These are phyloP conservation scores for Ganoderma lucidum DNA, from an alignment of 1,284 basidiomycete genomes.

Conservation along the genomic window DNA sequence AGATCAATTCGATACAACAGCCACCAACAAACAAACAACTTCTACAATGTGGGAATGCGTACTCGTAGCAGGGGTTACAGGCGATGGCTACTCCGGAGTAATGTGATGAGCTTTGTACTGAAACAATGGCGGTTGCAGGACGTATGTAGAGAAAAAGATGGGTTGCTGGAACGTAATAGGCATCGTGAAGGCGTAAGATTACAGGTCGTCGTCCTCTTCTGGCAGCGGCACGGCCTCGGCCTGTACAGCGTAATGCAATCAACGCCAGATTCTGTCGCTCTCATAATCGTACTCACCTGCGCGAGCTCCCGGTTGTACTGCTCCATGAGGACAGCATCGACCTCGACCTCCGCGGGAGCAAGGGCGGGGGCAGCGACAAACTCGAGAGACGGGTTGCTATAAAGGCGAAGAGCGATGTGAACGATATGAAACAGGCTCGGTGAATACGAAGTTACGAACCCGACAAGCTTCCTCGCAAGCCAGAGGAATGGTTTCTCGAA, in stretches of 20 bases:
- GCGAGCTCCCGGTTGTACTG: constrained; percentile 88
- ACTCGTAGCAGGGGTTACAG: constrained; percentile 22
- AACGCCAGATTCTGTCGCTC: neutral
- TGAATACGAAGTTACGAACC: constrained; percentile 59
- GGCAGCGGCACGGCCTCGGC: constrained; percentile 80
- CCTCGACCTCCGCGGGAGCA: constrained; percentile 91
- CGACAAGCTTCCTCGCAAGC: constrained; percentile 98
- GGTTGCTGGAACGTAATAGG: constrained; percentile 22
- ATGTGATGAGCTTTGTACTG: constrained; percentile 38
- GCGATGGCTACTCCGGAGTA: constrained; percentile 27
- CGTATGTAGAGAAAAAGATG: constrained; percentile 36
- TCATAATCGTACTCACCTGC: constrained; percentile 50
- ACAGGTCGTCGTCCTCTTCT: constrained; percentile 78
- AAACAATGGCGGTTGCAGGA: constrained; percentile 39
- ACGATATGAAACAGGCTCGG: neutral
- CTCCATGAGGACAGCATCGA: constrained; percentile 85
- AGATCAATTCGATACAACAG: constrained; percentile 25
- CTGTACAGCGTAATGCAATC: constrained; percentile 44
- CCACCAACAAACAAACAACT: constrained; percentile 22
- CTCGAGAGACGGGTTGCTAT: constrained; percentile 87
- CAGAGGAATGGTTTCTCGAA: constrained; percentile 99
- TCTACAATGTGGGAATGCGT: constrained; percentile 25
- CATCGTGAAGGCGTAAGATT: constrained; percentile 32
- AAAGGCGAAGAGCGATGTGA: neutral
- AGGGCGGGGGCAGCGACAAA: constrained; percentile 98